Evolutionary conservation across 345 rosid species (phyloP).

Genomic region (Eucalyptus curtisii): DNA sequence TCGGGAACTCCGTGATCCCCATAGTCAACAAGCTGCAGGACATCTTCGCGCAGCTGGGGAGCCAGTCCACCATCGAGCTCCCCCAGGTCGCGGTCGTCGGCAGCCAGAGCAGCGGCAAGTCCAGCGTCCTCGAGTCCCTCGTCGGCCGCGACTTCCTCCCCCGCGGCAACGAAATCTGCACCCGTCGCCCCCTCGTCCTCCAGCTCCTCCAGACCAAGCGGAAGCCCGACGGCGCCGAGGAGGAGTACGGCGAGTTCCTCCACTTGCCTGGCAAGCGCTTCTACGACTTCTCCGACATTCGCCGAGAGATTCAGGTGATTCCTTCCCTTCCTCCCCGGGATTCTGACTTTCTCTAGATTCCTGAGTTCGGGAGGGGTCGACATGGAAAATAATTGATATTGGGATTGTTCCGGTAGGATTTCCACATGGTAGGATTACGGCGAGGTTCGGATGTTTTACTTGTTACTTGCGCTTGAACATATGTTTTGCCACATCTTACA

Average conservation of each 20-base stretch:
- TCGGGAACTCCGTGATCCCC: constrained; percentile 91
- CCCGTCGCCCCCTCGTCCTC: constrained; percentile 92
- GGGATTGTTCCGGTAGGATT: background rate
- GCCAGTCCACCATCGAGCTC: constrained; percentile 81
- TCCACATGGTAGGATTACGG: background rate
- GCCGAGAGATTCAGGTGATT: constrained; percentile 82
- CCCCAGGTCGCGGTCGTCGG: constrained; percentile 99
- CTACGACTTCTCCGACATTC: constrained; percentile 85
- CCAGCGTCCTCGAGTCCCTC: constrained; percentile 93
- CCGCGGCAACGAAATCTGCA: constrained; percentile 84
- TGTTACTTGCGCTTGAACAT: background rate
- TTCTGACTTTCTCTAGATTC: background rate
- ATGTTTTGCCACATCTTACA: background rate
- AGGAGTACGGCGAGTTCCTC: constrained; percentile 93
- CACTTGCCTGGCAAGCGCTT: constrained; percentile 75
- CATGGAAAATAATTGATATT: background rate
- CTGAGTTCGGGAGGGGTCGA: background rate
- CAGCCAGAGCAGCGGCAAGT: constrained; percentile 98
- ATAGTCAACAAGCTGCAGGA: constrained; percentile 92
- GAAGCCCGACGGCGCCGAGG: constrained; percentile 46
- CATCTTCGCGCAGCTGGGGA: constrained; percentile 90
- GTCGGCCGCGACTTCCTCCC: constrained; percentile 98
- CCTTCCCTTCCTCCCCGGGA: background rate
- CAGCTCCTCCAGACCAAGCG: constrained; percentile 86
- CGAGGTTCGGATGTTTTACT: background rate